These are phyloP conservation scores for Fusarium liriodendri DNA, from an alignment of 2,329 filamentous ascomycete genomes.

Conservation along the genomic window DNA sequence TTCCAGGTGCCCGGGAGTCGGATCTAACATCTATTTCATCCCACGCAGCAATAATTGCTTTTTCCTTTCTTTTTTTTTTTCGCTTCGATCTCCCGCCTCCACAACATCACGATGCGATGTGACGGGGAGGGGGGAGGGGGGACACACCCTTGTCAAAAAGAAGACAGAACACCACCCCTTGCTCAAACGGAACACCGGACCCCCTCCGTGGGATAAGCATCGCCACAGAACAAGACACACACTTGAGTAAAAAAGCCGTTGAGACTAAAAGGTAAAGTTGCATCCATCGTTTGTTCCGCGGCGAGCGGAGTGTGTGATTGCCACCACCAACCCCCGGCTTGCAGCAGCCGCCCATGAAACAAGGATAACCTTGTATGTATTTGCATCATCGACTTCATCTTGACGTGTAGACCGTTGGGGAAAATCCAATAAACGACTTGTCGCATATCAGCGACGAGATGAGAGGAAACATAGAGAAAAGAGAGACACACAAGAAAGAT, in stretches of 20 bases:
- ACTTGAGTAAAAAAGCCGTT: background rate
- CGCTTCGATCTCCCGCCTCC: constrained; percentile 41
- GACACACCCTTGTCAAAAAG: constrained; percentile 10
- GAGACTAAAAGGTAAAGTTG: constrained; percentile 21
- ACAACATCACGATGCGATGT: constrained; percentile 21
- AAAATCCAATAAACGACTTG: background rate
- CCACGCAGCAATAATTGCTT: constrained; percentile 25
- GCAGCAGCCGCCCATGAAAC: constrained; percentile 22
- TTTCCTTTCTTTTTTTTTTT: constrained; percentile 31
- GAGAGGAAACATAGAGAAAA: background rate
- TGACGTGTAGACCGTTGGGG: constrained; percentile 8
- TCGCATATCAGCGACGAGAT: background rate
- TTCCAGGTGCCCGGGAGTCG: constrained; percentile 25
- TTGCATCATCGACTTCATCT: constrained; percentile 24
- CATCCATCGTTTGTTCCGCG: constrained; percentile 24
- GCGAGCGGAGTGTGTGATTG: constrained; percentile 29
- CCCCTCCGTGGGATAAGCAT: constrained; percentile 15
- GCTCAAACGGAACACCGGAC: constrained; percentile 5
- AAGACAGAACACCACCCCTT: constrained; percentile 4
- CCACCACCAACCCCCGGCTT: background rate
- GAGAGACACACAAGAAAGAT: background rate
- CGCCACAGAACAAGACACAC: background rate
- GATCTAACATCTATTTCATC: background rate
- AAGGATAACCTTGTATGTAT: constrained; percentile 22
- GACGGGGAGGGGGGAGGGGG: constrained; percentile 13